Base-by-base conservation (phyloP, 1,284 basidiomycete genomes). In the Malassezia obtusa region DNA sequence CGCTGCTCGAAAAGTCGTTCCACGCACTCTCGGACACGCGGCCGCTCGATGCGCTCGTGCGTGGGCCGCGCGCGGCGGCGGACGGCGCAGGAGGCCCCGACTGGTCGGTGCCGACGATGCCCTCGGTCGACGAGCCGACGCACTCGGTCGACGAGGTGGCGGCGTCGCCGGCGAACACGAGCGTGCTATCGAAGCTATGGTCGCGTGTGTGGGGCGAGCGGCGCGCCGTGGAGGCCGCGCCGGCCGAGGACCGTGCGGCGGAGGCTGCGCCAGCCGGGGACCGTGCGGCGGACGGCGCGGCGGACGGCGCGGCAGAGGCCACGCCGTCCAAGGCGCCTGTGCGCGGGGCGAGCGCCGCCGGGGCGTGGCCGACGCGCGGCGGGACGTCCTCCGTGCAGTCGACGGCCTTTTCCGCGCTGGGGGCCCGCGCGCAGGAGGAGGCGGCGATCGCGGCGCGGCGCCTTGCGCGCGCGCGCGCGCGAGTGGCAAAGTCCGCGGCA, bases 1-100 rank as follows among this genome's bases (percentile, higher is more conserved):
- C 45, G 32, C 41, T 55, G 31, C 46, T 24, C 10, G 47, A 45
- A 26, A 41, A 49, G 41, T 54, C 52, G 22, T 37, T 54, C 32
- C 47, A 48, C 5, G 28, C 35, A n/a, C 38, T 54, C 12, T 21
- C 38, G 15, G 24, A 35, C 2, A 4, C 4, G 33, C 33, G 33
- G 26, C 17, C 38, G 12, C 33, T n/a, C n/a, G 33, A 35, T 15
- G 33, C 33, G 33, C n/a, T 35, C n/a, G 33, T 35, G 33, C 33
- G 14, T 14, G 33, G 33, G 7, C 30, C 30, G 30, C 30, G 30
- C 6, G 30, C 30, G 8, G 11, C 11, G 26, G 30, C 30, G 30
- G 11, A 11, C 30, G 30, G 30, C 2, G 30, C 11, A 3, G 6
- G 30, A 14, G 2, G 4, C 30, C 30, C 30, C 30, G 30, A 31